Conservation (phyloP, 768 basidiomycete genomes). For the Omphalotus guepiniiformis region DNA sequence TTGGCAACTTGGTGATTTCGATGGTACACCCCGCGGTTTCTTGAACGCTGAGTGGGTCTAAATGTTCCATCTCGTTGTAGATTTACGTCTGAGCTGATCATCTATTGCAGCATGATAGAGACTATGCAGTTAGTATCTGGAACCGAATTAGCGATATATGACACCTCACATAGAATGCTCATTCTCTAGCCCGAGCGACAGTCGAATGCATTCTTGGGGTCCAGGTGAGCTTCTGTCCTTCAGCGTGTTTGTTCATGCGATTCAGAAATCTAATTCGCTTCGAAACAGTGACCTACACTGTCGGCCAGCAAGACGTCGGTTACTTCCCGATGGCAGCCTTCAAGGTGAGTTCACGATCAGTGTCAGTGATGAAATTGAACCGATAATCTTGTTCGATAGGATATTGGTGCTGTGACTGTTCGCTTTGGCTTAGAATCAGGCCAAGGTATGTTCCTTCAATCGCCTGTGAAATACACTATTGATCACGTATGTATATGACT, state of each 20-base stretch:
- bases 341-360: slow-evolving; percentile 18
- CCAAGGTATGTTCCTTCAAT: slow-evolving; percentile 14
- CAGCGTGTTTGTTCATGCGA: neutral
- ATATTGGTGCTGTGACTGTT: slow-evolving; percentile 29
- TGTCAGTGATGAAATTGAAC: neutral
- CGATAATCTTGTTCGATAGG: slow-evolving; percentile 9
- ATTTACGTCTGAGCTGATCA: neutral
- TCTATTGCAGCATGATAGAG: slow-evolving; percentile 26
- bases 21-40: slow-evolving; percentile 33
- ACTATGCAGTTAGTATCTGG: slow-evolving; percentile 24
- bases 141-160: neutral
- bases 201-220: slow-evolving; percentile 30
- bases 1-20: slow-evolving; percentile 34
- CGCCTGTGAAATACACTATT: neutral
- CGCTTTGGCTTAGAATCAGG: slow-evolving; percentile 23
- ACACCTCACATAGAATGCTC: neutral
- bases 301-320: slow-evolving; percentile 20
- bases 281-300: slow-evolving; percentile 25
- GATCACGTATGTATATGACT: neutral
- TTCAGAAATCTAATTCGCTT: neutral
- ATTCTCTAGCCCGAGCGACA: slow-evolving; percentile 28
- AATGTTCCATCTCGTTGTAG: neutral
- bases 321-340: slow-evolving; percentile 34
- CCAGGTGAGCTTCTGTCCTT: slow-evolving; percentile 17
- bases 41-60: slow-evolving; percentile 31